Base-by-base conservation (phyloP, 1,139 yeast genomes). In the Kodamaea derodonti region DNA sequence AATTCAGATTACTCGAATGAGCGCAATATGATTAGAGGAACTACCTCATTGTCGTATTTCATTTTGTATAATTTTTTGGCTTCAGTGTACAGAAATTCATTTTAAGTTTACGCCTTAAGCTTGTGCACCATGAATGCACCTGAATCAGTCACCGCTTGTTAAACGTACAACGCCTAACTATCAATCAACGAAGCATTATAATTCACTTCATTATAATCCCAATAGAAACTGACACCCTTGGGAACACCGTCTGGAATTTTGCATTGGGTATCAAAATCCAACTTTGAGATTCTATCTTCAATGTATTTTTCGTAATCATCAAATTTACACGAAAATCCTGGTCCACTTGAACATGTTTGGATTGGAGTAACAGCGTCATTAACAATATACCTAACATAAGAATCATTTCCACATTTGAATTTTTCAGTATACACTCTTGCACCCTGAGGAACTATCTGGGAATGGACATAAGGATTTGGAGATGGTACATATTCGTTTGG, bases 261-360 rank as follows among this genome's bases (percentile, higher is more conserved):
- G 38, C 61, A 57, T 30, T 47, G 49, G 17, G 43, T 33, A 18
- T 36, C 40, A 34, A 37, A 51, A 37, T 48, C 40, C 22, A 39
- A 38, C 13, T 46, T 48, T 11, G 37, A 41, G 31, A 56, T 36
- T 39, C 56, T 46, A 13, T 38, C 32, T 14, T 42, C 34, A 24
- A 58, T 38, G 38, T 52, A 54, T 6, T 38, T 25, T 35, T 51
- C 48, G 38, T 42, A 57, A 24, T 54, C 52, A 4, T 40, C 32
- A 29, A 60, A 41, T 32, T 48, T 39, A 36, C 66, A 61, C 3
- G 64, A 53, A 39, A 59, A 61, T 6, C 66, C 65, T 2, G 66
- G 66, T 1, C 66, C 66, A 29, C 45, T 39, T 20, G 56, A 47
- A 34, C 62, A 56, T 20, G 33, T 31, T 32, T 48, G 45, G 32